Evolutionary conservation across 345 rosid genomes (phyloP).

Genomic region (Eucalyptus victrix): DNA sequence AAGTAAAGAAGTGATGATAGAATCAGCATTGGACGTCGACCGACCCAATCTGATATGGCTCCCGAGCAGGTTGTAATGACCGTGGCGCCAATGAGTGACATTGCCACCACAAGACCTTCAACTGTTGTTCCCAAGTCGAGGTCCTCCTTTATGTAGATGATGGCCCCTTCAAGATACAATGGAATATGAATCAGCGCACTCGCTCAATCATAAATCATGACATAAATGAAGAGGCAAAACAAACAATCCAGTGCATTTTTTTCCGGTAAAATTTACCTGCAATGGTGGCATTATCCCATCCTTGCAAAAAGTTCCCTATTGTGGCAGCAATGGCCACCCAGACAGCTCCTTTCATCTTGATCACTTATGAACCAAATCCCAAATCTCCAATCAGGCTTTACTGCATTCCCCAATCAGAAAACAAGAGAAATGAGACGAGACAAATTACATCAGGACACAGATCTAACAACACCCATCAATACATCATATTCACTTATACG

Average conservation of each 20-base stretch:
- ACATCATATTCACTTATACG: neutral
- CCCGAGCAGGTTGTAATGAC: constrained; percentile 92
- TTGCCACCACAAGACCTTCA: constrained; percentile 94
- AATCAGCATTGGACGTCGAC: constrained; percentile 96
- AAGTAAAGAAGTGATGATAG: constrained; percentile 66
- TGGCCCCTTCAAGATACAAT: constrained; percentile 46
- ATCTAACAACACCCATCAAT: neutral
- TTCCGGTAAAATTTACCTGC: constrained; percentile 42
- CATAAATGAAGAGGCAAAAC: neutral
- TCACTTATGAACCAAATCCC: neutral
- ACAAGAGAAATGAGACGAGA: neutral
- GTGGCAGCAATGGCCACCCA: constrained; percentile 88
- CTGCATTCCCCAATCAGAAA: neutral
- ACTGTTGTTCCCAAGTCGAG: constrained; percentile 43
- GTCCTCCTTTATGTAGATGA: constrained; percentile 76
- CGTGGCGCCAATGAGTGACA: constrained; percentile 92
- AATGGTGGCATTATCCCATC: constrained; percentile 99
- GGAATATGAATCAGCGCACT: neutral
- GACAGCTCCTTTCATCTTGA: constrained; percentile 70
- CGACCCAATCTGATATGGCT: constrained; percentile 82
- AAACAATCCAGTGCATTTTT: neutral
- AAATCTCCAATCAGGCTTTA: neutral
- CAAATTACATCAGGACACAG: neutral
- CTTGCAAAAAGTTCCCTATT: constrained; percentile 92
- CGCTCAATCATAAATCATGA: neutral